Evolutionary conservation across 2,329 filamentous ascomycete species (phyloP).

Genomic region (Colletotrichum sp.): DNA sequence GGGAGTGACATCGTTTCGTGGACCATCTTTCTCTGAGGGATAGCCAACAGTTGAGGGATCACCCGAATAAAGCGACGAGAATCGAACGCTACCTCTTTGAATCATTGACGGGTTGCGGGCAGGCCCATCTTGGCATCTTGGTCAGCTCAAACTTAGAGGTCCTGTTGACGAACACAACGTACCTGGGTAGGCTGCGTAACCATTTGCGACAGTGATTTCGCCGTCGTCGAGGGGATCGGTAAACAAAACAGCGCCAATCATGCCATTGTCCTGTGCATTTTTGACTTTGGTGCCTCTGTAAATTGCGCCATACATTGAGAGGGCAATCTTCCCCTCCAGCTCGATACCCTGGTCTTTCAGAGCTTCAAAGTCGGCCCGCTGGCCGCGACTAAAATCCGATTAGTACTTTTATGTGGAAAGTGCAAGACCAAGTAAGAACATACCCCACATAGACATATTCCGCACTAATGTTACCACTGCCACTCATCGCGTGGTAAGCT

Average conservation of each 20-base stretch:
- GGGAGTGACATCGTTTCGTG: background rate
- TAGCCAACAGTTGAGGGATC: slow-evolving; percentile 3
- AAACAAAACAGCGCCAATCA: slow-evolving; percentile 7
- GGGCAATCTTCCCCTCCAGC: slow-evolving; percentile 1
- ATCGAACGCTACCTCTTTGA: slow-evolving; percentile 12
- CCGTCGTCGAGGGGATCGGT: slow-evolving; percentile 6
- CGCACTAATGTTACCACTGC: background rate
- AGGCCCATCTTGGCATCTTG: background rate
- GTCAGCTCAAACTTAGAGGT: background rate
- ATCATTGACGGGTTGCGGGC: slow-evolving; percentile 9
- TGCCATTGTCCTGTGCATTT: slow-evolving; percentile 9
- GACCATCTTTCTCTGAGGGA: slow-evolving; percentile 6
- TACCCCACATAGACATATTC: slow-evolving; percentile 12
- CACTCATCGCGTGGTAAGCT: slow-evolving; percentile 12
- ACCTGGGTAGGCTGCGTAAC: slow-evolving; percentile 6
- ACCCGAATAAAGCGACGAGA: slow-evolving; percentile 4
- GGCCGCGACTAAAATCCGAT: background rate
- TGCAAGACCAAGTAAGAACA: fast-evolving
- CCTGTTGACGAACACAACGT: fast-evolving
- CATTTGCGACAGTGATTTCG: slow-evolving; percentile 12
- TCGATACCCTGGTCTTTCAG: slow-evolving; percentile 1
- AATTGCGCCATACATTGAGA: slow-evolving; percentile 4
- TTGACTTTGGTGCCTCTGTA: slow-evolving; percentile 8
- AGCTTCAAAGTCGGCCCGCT: background rate
- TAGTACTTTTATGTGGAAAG: background rate